Base-by-base conservation (phyloP, 345 rosid species). In the Brassica carinata region DNA sequence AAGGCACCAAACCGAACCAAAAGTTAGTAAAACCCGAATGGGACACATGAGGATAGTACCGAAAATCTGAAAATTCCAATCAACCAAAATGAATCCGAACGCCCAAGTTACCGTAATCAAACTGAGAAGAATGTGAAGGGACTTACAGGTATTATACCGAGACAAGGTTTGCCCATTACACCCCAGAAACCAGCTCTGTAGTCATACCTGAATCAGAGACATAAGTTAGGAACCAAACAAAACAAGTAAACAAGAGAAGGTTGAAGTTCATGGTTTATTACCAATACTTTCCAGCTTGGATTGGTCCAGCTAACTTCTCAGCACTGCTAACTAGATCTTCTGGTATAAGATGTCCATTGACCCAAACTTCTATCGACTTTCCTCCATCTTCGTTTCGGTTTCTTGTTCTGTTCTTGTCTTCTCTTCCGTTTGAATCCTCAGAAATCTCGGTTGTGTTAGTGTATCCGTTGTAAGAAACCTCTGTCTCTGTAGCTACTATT, bases 181-280 rank as follows among this genome's bases (percentile, higher is more conserved):
- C 97, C 96, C 97, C 97, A 92, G 75, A 92, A 92, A 30, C 97
- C 96, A 67, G 90, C 93, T 78, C 83, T 72, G 77, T 36, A 87
- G 80, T 92, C 97, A 69, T 92, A 92, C 95, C 97, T 92, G 81
- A 43, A 80, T 58, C 17, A 75, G 27, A 72, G 1, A 59, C 64
- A 75, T 19, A 23, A 2, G 70, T 69, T 27, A 64, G 78, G 43
- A 69, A 27, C 61, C 29, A 69, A 68, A 9, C 40, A 81, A 43
- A 43, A 9, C 51, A 38, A 38, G 10, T 7, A 38, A 45, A 45
- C 2, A 45, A 13, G 15, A 2, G 6, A 45, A 13, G 15, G n/a
- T 45, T 45, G 5, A 45, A 45, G 55, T 45, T 45, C 55, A 13
- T 45, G 55, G 55, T 4, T 4, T 53, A 40, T 64, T 77, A 92